Base-by-base conservation (phyloP, 2,329 filamentous ascomycete species). In the Metarhizium brunneum region DNA sequence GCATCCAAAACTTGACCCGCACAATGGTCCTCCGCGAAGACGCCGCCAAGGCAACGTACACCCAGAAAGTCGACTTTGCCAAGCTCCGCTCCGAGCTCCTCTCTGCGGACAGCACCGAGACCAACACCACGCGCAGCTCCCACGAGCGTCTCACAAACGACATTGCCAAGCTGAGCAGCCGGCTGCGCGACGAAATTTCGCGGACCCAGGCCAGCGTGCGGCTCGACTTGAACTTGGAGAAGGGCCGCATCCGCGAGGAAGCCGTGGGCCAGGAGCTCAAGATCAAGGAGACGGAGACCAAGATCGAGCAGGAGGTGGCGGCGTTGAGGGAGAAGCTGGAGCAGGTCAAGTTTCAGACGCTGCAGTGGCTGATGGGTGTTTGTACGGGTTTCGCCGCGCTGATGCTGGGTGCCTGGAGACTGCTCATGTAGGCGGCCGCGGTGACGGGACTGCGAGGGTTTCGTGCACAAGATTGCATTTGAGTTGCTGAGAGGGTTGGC, bases 11-110 rank as follows among this genome's bases (percentile, higher is more conserved):
- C 72, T 81, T 99, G 52, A 97, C 92, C 0, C 86, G 92, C 60
- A 97, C 92, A 16, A 99, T 99, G 94, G 94, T 99, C 47, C 82
- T 96, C 50, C 90, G 92, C 66, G 94, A 99, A 74, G 94, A 96
- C 73, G 84, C 90, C 59, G 88, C 90, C 66, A 88, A 89, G 67
- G 86, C 88, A 32, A 87, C 84, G 3, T 88, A 88, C 69, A 86
- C 84, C 2, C 85, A 97, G 69, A 97, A 97, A 72, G 94, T 97
- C 60, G 94, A 99, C 74, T 97, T 99, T 68, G 92, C 92, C 58
- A 96, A 97, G 76, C 84, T 97, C 47, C 90, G 94, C 62, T 95
- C 90, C 56, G 94, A 99, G 72, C 84, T 99, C 25, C 82, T 96
- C 25, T 92, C 90, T 6, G 87, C 92, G 52, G 94, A 97, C 74